Evolutionary conservation across 345 rosid species (phyloP), one percentile per base, ranked within the genome.

Genomic region (Heritiera littoralis): DNA sequence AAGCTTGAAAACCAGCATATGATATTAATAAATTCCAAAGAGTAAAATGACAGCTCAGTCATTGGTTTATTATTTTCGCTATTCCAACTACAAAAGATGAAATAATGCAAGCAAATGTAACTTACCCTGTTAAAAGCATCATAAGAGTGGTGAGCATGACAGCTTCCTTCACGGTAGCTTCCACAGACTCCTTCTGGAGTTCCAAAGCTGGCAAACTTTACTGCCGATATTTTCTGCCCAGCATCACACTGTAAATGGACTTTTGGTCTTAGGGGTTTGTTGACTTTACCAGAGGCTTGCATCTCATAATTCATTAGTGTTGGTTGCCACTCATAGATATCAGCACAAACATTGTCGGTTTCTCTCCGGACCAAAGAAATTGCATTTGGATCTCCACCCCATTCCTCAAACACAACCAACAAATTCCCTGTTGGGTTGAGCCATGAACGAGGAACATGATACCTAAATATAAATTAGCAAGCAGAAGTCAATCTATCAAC

Each of bases 171-270:
- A 0, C 83, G 90, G 88, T 89, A 97, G 87, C 87, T 92, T 81
- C 99, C 99, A 30, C 99, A 97, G 74, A 83, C 84, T 10, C 99
- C 99, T 86, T 86, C 88, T 14, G 98, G 98, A 40, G 95, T 94
- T 18, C 99, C 98, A 0, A 97, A 97, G 89, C 98, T 94, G 20
- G 99, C 99, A 81, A 94, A 97, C 92, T 90, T 91, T 32, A 94
- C 90, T 0, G 87, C 81, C 35, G 91, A 88, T 23, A 97, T 97
- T 81, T 91, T 92, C 82, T 97, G 98, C 48, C 93, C 98, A 3
- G 87, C 85, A 43, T 92, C 97, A 35, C 99, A 97, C 28, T 85
- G 83, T 73, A 97, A 78, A 81, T 97, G 98, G 5, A 84, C 98
- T 83, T 97, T 97, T 41, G 99, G 98, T 84, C 92, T 89, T 74